Evolutionary conservation across 1,139 yeast species (phyloP).

Genomic region (Blastobotrys proliferans): DNA sequence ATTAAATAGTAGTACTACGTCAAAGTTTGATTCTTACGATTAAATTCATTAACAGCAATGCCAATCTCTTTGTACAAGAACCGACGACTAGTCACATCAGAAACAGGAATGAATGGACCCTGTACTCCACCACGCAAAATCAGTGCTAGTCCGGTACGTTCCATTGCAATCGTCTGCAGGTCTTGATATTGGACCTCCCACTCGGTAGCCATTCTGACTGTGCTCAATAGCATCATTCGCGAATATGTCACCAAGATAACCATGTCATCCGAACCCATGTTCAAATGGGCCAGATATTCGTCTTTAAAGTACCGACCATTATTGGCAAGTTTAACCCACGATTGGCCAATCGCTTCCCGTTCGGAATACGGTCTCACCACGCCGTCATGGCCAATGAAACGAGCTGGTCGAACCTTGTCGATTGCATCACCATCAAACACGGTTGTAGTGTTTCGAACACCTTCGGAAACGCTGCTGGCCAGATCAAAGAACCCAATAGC

Average conservation of each 20-base stretch:
- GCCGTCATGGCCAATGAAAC: slow-evolving; percentile 66
- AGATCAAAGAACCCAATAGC: slow-evolving; percentile 93
- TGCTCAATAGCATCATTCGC: slow-evolving; percentile 63
- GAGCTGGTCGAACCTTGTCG: slow-evolving; percentile 76
- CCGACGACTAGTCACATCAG: slow-evolving; percentile 59
- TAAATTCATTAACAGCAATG: slow-evolving; percentile 75
- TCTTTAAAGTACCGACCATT: slow-evolving; percentile 76
- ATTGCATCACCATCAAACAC: slow-evolving; percentile 80
- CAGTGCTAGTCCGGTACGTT: slow-evolving; percentile 73
- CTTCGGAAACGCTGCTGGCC: slow-evolving; percentile 91
- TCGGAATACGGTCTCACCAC: slow-evolving; percentile 71
- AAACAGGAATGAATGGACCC: slow-evolving; percentile 78
- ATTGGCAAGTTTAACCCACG: slow-evolving; percentile 78
- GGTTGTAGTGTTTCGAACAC: slow-evolving; percentile 88
- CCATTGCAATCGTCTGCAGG: slow-evolving; percentile 66
- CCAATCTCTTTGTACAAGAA: slow-evolving; percentile 72
- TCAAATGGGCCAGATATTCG: slow-evolving; percentile 77
- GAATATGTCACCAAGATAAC: slow-evolving; percentile 73
- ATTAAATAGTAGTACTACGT: slow-evolving; percentile 11
- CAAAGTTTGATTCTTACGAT: slow-evolving; percentile 38
- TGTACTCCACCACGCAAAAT: slow-evolving; percentile 54
- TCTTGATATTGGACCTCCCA: slow-evolving; percentile 66
- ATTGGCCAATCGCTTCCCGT: slow-evolving; percentile 91
- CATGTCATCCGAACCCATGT: slow-evolving; percentile 58
- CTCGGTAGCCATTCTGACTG: slow-evolving; percentile 54